Evolutionary conservation across 164 flowering plant species (phyloP), one percentile per base, ranked within the genome.

Genomic region (Amborella trichopoda): DNA sequence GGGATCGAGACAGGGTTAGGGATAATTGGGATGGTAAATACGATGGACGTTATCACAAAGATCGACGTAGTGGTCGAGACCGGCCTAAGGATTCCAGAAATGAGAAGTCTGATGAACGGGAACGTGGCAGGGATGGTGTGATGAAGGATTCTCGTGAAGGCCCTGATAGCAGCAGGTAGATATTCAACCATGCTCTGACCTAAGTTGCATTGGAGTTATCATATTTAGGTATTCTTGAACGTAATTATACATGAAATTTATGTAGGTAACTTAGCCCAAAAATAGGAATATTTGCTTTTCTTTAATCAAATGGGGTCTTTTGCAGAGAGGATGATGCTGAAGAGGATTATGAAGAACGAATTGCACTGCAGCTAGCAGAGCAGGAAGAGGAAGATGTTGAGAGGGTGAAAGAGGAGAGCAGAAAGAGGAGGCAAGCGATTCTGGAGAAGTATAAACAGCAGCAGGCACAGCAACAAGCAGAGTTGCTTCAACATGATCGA

Each of bases 341-440:
- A 54, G 88, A 79, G 53, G 81, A 79, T 46, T 69, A 70, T 54
- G 72, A 77, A 37, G 94, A 86, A 44, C 64, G 52, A 33, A 46
- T 74, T 53, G 47, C 61, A 6, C 53, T 78, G 61, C 74, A 85
- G 59, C 75, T 81, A 27, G 80, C 69, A 14, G 88, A 81, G 26
- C 78, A 72, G 56, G 97, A 89, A 66, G 97, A 90, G 62, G 91
- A 90, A 45, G 97, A 90, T 56, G 50, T 90, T 32, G 69, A 76
- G 33, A 76, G 63, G 67, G 81, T 90, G 46, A 82, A 79, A 64
- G 97, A 90, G 65, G 91, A 86, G 63, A 90, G 97, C 65, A 74
- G 94, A 69, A 79, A 77, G 59, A 60, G 82, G 54, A 77, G 77
- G 65, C 75, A 81, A 63, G 97, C 89, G 22, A 90, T 90, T 21